Evolutionary conservation across 352 stramenopile genomes (phyloP).

Genomic region (Blastocystis sp.): DNA sequence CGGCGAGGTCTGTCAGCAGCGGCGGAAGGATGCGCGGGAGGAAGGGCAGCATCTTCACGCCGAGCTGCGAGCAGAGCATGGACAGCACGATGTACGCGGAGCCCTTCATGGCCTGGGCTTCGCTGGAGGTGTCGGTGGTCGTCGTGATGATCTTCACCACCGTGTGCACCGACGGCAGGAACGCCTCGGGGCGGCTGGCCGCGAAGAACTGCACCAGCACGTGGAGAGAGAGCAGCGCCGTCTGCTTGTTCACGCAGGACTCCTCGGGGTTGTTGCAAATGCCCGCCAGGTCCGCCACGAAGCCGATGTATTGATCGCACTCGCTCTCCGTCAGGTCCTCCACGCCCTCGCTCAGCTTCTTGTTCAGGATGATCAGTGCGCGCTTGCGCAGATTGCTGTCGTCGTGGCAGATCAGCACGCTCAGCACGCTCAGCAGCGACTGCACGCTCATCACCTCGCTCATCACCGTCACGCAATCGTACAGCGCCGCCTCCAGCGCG

Average conservation of each 20-base stretch:
- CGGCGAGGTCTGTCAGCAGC: slow-evolving; percentile 30
- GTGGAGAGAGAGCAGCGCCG: slow-evolving; percentile 57
- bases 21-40: slow-evolving; percentile 18
- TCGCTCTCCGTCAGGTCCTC: slow-evolving; percentile 12
- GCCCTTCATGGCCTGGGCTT: slow-evolving; percentile 43
- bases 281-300: slow-evolving; percentile 40
- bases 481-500: slow-evolving; percentile 17
- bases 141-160: slow-evolving; percentile 38
- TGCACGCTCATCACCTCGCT: slow-evolving; percentile 48
- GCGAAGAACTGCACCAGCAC: slow-evolving; percentile 64
- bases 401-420: slow-evolving; percentile 43
- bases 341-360: slow-evolving; percentile 52
- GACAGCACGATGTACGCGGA: slow-evolving; percentile 58
- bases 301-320: background rate
- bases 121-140: background rate
- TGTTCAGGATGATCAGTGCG: slow-evolving; percentile 61
- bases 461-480: slow-evolving; percentile 55
- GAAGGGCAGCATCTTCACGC: slow-evolving; percentile 54
- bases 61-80: slow-evolving; percentile 38
- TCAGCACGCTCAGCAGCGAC: slow-evolving; percentile 32
- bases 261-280: slow-evolving; percentile 13
- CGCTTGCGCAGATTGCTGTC: slow-evolving; percentile 51
- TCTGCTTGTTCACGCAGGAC: slow-evolving; percentile 25
- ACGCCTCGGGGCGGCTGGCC: slow-evolving; percentile 7
- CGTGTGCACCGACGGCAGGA: slow-evolving; percentile 1